phyloP scores from a whole-genome alignment of 768 basidiomycete species.

The Auricularia cornea region DNA sequence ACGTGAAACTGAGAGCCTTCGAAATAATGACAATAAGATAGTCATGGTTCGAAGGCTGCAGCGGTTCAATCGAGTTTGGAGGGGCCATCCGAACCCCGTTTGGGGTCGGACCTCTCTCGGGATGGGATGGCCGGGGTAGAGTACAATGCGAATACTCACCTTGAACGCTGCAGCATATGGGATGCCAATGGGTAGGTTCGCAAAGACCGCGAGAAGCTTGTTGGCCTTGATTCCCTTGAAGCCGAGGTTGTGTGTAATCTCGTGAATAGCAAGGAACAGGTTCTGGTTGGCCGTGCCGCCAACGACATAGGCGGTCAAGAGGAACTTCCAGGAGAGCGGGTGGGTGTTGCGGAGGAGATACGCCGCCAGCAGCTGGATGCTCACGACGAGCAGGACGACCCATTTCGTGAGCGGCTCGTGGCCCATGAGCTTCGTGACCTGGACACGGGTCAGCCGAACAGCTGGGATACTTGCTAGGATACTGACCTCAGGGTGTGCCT shows the following conservation, averaged over 20 bases:
- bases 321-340: slow-evolving; percentile 62
- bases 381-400: slow-evolving; percentile 74
- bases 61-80: no score
- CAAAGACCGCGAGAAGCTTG: slow-evolving; percentile 80
- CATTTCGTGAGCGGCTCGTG: slow-evolving; percentile 88
- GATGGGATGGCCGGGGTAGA: no score
- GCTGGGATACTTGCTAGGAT: neutral
- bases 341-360: slow-evolving; percentile 56
- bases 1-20: no score
- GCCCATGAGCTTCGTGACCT: slow-evolving; percentile 97
- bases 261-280: slow-evolving; percentile 95
- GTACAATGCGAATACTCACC: slow-evolving; percentile 31
- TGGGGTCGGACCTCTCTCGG: no score
- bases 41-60: no score
- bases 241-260: slow-evolving; percentile 96
- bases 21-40: no score
- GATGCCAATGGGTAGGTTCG: slow-evolving; percentile 88
- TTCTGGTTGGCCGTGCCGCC: slow-evolving; percentile 98
- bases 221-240: slow-evolving; percentile 78
- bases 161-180: slow-evolving; percentile 97
- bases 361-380: slow-evolving; percentile 62
- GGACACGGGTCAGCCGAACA: neutral
- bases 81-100: no score
- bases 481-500: slow-evolving; percentile 84
- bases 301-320: slow-evolving; percentile 71